Conservation (phyloP, 148 eudicot genomes). For the Dianthus caryophyllus region DNA sequence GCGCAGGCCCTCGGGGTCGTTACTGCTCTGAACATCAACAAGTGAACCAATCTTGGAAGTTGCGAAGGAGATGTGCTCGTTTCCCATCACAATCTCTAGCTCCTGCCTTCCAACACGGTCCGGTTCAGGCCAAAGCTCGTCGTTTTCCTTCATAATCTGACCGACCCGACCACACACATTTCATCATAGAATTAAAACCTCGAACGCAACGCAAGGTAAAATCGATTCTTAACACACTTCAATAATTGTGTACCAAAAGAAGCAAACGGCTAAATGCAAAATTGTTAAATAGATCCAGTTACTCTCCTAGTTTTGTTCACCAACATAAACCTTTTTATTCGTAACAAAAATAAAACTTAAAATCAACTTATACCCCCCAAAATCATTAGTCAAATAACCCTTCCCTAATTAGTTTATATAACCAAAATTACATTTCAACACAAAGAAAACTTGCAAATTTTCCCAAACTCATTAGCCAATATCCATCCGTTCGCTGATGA, state of each 20-base stretch:
- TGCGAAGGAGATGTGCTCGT: constrained; percentile 81
- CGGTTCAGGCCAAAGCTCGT: constrained; percentile 77
- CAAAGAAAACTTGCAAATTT: too few species aligned
- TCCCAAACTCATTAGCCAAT: too few species aligned
- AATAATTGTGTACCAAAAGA: neutral
- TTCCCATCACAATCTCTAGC: constrained; percentile 84
- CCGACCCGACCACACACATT: neutral
- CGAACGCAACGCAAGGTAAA: neutral
- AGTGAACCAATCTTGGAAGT: constrained; percentile 90
- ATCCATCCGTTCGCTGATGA: too few species aligned
- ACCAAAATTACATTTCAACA: too few species aligned
- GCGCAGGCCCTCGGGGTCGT: constrained; percentile 92
- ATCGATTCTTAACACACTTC: neutral
- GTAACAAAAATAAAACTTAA: too few species aligned
- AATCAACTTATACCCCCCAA: too few species aligned
- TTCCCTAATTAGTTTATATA: too few species aligned
- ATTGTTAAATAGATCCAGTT: too few species aligned
- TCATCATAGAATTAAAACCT: neutral
- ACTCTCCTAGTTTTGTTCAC: too few species aligned
- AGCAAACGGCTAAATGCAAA: too few species aligned
- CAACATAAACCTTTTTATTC: too few species aligned
- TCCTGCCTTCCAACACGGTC: constrained; percentile 84
- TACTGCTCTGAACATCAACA: constrained; percentile 82
- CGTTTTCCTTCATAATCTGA: constrained; percentile 89
- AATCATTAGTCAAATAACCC: too few species aligned